Conservation (phyloP, 1,284 basidiomycete genomes). For the Cryptococcus sp. region DNA sequence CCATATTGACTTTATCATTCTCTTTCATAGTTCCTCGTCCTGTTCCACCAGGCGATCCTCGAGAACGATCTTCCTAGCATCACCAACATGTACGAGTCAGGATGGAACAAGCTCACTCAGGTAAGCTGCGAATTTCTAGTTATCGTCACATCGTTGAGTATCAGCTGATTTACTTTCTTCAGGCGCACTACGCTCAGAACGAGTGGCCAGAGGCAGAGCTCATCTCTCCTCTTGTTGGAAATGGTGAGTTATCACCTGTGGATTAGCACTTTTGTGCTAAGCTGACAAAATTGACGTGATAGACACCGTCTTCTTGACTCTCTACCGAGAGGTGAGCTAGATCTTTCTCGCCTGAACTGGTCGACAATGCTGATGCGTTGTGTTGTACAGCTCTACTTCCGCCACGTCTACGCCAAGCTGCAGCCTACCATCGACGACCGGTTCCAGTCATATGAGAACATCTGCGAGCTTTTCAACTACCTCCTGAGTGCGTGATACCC, state of each 20-base stretch:
- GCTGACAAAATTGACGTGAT: neutral
- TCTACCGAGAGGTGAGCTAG: constrained; percentile 94
- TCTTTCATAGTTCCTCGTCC: constrained; percentile 74
- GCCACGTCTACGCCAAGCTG: constrained; percentile 91
- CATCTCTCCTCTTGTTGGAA: constrained; percentile 89
- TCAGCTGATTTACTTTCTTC: constrained; percentile 38
- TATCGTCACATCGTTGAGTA: neutral
- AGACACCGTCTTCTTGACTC: constrained; percentile 92
- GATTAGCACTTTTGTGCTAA: neutral
- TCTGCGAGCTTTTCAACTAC: constrained; percentile 97
- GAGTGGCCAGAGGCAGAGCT: constrained; percentile 98
- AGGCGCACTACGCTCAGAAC: constrained; percentile 89
- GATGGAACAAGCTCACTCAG: constrained; percentile 88
- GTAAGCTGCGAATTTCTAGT: constrained; percentile 16
- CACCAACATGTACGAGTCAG: constrained; percentile 87
- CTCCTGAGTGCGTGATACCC: constrained; percentile 65
- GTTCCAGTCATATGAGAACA: constrained; percentile 98
- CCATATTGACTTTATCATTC: neutral
- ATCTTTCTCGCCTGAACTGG: constrained; percentile 28
- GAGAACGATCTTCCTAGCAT: constrained; percentile 87
- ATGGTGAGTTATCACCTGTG: constrained; percentile 61
- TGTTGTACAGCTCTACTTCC: constrained; percentile 43
- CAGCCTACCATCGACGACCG: constrained; percentile 95
- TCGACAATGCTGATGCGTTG: neutral
- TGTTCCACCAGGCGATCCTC: constrained; percentile 77